phyloP scores from a whole-genome alignment of 768 basidiomycete species.

The Lactarius akahatsu region DNA sequence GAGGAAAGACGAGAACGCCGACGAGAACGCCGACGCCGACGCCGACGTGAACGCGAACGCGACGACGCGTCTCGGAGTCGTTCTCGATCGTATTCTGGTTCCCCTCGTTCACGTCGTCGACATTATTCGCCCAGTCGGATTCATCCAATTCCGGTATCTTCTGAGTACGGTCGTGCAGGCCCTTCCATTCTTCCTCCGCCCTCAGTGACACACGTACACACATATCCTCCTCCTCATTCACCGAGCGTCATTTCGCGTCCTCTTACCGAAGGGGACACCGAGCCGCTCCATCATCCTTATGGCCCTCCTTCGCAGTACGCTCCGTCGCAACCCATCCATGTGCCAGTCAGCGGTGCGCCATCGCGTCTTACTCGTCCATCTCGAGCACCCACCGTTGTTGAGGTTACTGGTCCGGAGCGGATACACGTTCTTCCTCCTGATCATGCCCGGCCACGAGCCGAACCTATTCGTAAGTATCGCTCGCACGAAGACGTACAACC shows the following conservation, averaged over 20 bases:
- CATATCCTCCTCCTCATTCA: constrained; percentile 6
- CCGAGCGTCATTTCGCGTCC: background rate
- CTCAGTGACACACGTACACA: constrained; percentile 9
- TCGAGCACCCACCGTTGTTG: constrained; percentile 21
- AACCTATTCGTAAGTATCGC: constrained; percentile 17
- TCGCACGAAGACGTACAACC: background rate
- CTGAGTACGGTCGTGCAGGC: constrained; percentile 11
- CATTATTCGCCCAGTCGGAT: constrained; percentile 8
- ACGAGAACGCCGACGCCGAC: background rate
- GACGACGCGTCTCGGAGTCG: constrained; percentile 1
- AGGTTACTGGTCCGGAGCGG: constrained; percentile 23
- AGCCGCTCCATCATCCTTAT: constrained; percentile 20
- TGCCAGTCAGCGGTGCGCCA: constrained; percentile 8
- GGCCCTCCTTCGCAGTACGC: constrained; percentile 6
- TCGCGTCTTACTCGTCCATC: constrained; percentile 15
- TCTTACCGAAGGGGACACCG: constrained; percentile 1
- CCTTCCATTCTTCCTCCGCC: constrained; percentile 6
- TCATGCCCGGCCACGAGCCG: background rate
- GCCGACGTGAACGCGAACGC: background rate
- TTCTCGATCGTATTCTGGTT: background rate
- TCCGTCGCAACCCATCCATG: constrained; percentile 8
- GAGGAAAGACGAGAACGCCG: constrained; percentile 3
- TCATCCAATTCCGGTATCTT: constrained; percentile 8
- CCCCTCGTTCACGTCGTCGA: background rate
- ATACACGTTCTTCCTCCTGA: constrained; percentile 17